Base-by-base conservation (phyloP, 768 basidiomycete genomes). In the Boletus coccyginus region DNA sequence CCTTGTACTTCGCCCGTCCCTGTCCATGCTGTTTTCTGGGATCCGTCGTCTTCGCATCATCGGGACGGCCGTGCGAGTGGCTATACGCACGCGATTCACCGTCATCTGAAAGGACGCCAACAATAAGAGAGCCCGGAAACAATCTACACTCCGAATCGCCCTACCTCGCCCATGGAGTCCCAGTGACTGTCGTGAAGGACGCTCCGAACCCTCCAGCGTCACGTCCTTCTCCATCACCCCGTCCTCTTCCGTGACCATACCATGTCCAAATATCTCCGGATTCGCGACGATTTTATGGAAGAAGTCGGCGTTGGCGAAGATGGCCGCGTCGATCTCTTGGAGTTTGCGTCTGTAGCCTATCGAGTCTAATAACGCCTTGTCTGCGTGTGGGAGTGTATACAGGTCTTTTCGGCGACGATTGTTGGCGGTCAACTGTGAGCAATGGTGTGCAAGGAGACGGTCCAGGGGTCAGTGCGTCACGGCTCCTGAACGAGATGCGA, bases 301-400 rank as follows among this genome's bases (percentile, higher is more conserved):
- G 68, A 98, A 94, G 43, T 86, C 76, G 2, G 90, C 87, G 63
- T 96, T 97, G 49, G 76, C 83, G 48, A 83, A 70, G 61, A 97
- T 95, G 10, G 90, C 90, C 9, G 81, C 75, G 72, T 98, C 94
- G 13, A 92, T 87, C 29, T 80, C 83, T 33, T 86, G 81, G 1
- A 98, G 78, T 67, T 93, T 94, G 55, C 83, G 75, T 61, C 86
- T 84, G 70, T 91, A 95, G 7, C 91, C 90, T 7, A 95, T 68
- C 13, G 66, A 61, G 14, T 82, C 79, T 2, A 96, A 77, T 0
- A 95, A 69, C 1, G 78, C 82, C 64, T 86, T 87, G 67, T 96
- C 92, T 27, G 77, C 77, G 39, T 73, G 75, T 0, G 91, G 81
- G 3, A 98, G 78, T 0, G 78, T 82, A 64, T 85, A 87, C 6